Evolutionary conservation across 148 eudicot genomes (phyloP), one percentile per base, ranked within the genome.

Genomic region (Cornus suecica): DNA sequence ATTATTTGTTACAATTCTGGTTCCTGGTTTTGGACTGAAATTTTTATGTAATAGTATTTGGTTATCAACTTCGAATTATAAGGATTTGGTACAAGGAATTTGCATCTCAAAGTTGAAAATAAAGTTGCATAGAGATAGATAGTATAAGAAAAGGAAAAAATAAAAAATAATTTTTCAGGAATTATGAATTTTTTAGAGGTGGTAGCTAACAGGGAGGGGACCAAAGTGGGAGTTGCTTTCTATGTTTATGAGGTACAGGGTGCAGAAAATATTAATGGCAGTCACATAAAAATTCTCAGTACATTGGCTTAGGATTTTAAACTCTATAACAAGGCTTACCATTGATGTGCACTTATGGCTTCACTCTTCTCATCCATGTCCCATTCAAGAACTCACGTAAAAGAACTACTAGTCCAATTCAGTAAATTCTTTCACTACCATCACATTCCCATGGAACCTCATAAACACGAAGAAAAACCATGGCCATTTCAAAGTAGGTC

Each of bases 261-360:
- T 10, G 62, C 18, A n/a, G 62, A 58, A 20, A 60, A 37, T 24
- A 73, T 73, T 73, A 62, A 73, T 73, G 68, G 56, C 28, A 60
- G 66, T 72, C 75, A 72, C 75, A 72, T 31, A 60, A 61, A 13
- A 32, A 6, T 4, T 54, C 66, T 16, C 75, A 16, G 65, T 22
- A 30, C 65, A 54, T 58, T 58, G 20, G 23, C 62, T 58, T 18
- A 58, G n/a, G 62, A 18, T 58, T 58, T 58, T 58, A 22, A 58
- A 58, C 23, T 18, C 4, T 6, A 52, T 14, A 58, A 22, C 8
- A 58, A 58, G 24, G 31, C 28, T n/a, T 71, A 60, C 23, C 56
- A 32, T 37, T 22, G 14, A 32, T 68, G 37, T 15, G 69, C 45
- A 66, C 31, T 66, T 66, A 66, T 16, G 45, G 69, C 41, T 66